Evolutionary conservation across 1,139 yeast genomes (phyloP), one percentile per base, ranked within the genome.

Genomic region (Candida sp.): DNA sequence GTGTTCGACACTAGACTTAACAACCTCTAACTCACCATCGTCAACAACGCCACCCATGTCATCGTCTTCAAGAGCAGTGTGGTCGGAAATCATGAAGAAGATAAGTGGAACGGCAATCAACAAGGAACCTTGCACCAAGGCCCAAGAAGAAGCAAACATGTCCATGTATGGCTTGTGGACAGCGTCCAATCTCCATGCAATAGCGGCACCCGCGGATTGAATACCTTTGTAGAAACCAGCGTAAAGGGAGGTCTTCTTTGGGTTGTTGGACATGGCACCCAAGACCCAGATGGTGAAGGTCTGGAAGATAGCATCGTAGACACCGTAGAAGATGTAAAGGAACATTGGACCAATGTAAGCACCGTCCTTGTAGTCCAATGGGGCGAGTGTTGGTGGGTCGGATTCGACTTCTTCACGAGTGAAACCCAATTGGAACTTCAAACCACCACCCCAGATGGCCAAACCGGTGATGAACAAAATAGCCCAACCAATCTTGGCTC

Each of bases 371-470:
- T 70, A 81, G 63, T 83, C 86, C 44, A 81, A 67, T 31, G 71
- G 69, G 2, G 54, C 52, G 46, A 69, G 48, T 3, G 47, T 49
- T 9, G 66, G 58, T 3, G 61, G 56, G 3, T 12, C 42, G 7
- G 55, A 17, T 31, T 57, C 49, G n/a, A 68, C 75, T 47, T 68
- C 65, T 12, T 60, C 81, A 58, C 84, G 73, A 51, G 75, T 76
- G 62, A 69, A 78, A 30, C 68, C 68, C 56, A 69, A 60, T 61
- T 80, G 85, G 67, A 83, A 81, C 53, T 77, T 77, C 54, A 75
- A 73, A 47, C 88, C 88, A 56, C 87, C 86, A 51, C 88, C 87
- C 86, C 87, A 84, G 55, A 84, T 74, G 42, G 72, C 83, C 68
- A 79, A 63, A 23, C 82, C 75, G 22, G 68, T 45, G 27, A 77